phyloP scores from a whole-genome alignment of 1,284 basidiomycete species.

The Sporisorium exsertum region DNA sequence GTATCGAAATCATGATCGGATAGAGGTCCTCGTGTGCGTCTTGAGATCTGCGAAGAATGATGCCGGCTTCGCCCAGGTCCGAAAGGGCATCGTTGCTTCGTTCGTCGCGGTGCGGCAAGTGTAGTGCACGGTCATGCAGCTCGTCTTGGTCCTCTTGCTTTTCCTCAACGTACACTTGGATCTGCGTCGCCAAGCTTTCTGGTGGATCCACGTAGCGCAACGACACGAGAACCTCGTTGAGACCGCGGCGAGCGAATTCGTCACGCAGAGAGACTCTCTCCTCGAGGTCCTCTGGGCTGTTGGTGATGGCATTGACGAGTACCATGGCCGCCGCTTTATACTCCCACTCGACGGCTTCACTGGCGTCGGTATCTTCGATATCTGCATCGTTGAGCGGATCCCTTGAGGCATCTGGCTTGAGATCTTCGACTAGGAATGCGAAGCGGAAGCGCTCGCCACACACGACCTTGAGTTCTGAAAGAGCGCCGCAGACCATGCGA shows the following conservation, averaged over 20 bases:
- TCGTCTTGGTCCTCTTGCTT: conserved; percentile 89
- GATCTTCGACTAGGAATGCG: conserved; percentile 78
- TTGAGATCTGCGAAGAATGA: conserved; percentile 38
- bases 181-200: conserved; percentile 78
- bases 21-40: conserved; percentile 64
- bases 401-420: conserved; percentile 74
- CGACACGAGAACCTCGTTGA: conserved; percentile 84
- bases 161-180: conserved; percentile 85
- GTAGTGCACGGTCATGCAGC: conserved; percentile 70
- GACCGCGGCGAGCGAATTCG: conserved; percentile 81
- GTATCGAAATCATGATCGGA: conserved; percentile 62
- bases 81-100: conserved; percentile 25
- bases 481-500: conserved; percentile 78
- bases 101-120: conserved; percentile 26
- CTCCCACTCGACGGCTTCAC: conserved; percentile 76
- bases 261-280: conserved; percentile 82
- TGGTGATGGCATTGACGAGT: conserved; percentile 81
- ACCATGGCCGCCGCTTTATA: conserved; percentile 81
- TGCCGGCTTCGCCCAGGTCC: conserved; percentile 46
- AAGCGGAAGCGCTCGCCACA: conserved; percentile 83
- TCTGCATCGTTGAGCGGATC: conserved; percentile 62
- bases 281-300: conserved; percentile 81
- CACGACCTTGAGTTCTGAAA: conserved; percentile 82
- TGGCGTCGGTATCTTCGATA: conserved; percentile 25
- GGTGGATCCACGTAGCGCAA: conserved; percentile 82